Evolutionary conservation across 768 basidiomycete genomes (phyloP), one percentile per base, ranked within the genome.

Genomic region (Lentinula detonsa): DNA sequence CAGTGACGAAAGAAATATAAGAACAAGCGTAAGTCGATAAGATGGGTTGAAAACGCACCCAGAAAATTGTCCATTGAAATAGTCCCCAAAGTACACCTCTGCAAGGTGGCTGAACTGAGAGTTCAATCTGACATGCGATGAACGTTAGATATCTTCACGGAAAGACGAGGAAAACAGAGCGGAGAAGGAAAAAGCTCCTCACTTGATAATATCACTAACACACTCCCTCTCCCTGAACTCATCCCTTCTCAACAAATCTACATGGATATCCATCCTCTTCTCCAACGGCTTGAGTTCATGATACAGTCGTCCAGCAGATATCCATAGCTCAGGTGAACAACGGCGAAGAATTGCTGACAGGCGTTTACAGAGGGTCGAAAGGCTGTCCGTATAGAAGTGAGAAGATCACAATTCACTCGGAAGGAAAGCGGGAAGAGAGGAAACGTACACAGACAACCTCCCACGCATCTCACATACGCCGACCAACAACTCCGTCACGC

Each of bases 161-260:
- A 35, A 13, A n/a, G 42, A 21, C 45, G 18, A 21, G 6, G 15
- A 46, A 23, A 21, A 21, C 6, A 21, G 15, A 46, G n/a, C 18
- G 3, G 21, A 28, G 55, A 31, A 15, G 50, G 33, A 60, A 1
- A 56, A 18, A 9, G 16, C 21, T 8, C 76, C 88, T 61, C 68
- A 95, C 95, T 90, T 95, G 65, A 82, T 78, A 46, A 98, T 79
- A 69, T 98, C 97, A 66, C 81, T 87, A 18, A 92, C 93, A 72
- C 95, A 98, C 68, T 98, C 96, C 76, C 89, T 83, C 72, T 95
- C 95, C 23, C 88, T 83, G 76, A 99, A 95, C 71, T 95, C 95
- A 66, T 98, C 93, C 50, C 87, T 81, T 46, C 90, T 81, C 3
- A 98, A 76, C 28, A 90, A 78, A 51, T 91, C 90, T 64, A 98